Percentiles rank a stretch among this genome's conserved stretches.
phyloP scores from a whole-genome alignment of 2,329 filamentous ascomycete genomes.

The Ophiocordyceps australis region DNA sequence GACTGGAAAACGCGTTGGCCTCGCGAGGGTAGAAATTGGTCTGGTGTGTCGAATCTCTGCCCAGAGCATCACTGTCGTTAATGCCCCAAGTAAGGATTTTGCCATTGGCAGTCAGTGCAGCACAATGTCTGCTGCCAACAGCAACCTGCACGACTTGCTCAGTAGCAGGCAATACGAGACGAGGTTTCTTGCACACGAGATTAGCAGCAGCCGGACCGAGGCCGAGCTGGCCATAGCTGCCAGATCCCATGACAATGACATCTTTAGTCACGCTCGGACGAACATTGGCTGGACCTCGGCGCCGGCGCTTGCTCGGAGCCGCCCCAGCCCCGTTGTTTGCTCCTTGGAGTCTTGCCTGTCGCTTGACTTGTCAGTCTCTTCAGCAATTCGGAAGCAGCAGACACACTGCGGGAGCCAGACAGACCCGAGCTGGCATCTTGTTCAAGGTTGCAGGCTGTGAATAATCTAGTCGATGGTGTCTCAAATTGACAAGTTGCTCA shows the following conservation, averaged over 20 bases:
- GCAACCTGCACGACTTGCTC: constrained; percentile 47
- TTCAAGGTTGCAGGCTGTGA: no score
- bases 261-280: no score
- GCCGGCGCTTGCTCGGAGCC: no score
- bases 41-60: constrained; percentile 34
- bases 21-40: constrained; percentile 4
- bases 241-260: constrained; percentile 3
- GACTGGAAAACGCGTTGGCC: constrained; percentile 26
- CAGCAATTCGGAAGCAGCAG: no score
- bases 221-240: constrained; percentile 5
- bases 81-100: constrained; percentile 48
- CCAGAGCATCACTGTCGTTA: constrained; percentile 46
- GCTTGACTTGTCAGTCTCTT: no score
- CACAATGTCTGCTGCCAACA: constrained; percentile 44
- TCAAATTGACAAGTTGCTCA: no score
- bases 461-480: no score
- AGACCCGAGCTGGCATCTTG: no score
- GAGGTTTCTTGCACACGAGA: constrained; percentile 35
- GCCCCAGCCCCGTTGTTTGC: no score
- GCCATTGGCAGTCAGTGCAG: constrained; percentile 43
- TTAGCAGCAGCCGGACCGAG: constrained; percentile 3
- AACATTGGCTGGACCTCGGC: no score
- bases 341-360: no score
- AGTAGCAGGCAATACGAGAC: constrained; percentile 17
- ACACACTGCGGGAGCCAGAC: no score